Evolutionary conservation across 805 yeast genomes (phyloP).

Genomic region (Schwanniomyces polymorphus): DNA sequence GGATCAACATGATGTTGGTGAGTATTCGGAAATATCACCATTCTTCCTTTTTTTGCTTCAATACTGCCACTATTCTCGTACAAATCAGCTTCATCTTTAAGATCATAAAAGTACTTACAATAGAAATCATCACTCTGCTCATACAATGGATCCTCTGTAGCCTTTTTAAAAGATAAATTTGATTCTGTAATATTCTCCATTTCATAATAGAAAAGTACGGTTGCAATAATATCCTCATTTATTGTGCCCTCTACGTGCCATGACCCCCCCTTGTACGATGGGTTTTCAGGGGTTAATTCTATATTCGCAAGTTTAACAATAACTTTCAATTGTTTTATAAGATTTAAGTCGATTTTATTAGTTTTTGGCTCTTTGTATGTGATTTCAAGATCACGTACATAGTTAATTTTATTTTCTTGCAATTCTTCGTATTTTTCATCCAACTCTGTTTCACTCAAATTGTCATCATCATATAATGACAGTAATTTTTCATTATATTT

Average conservation of each 20-base stretch:
- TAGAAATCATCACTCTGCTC: slow-evolving; percentile 31
- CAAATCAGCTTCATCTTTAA: slow-evolving; percentile 28
- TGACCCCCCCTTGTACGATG: slow-evolving; percentile 37
- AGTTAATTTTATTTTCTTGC: not conserved
- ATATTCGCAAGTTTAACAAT: slow-evolving; percentile 42
- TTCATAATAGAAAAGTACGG: slow-evolving; percentile 41
- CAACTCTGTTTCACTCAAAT: slow-evolving; percentile 3
- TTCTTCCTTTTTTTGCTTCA: slow-evolving; percentile 21
- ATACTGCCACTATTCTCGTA: slow-evolving; percentile 22
- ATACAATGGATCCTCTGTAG: slow-evolving; percentile 31
- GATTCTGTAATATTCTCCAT: slow-evolving; percentile 38
- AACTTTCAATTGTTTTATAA: slow-evolving; percentile 27
- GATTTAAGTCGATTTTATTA: slow-evolving; percentile 12
- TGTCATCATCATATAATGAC: slow-evolving; percentile 7
- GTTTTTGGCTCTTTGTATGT: slow-evolving; percentile 1
- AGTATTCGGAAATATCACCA: slow-evolving; percentile 38
- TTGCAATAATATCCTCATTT: slow-evolving; percentile 43
- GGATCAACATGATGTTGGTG: slow-evolving; percentile 41
- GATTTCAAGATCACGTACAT: not conserved
- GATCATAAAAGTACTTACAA: slow-evolving; percentile 24
- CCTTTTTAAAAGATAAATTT: slow-evolving; percentile 26
- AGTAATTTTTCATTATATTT: slow-evolving; percentile 9
- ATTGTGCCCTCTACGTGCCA: slow-evolving; percentile 47
- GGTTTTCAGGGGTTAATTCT: slow-evolving; percentile 40
- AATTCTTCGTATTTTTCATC: slow-evolving; percentile 9